Conservation (phyloP, 225 moss, liverwort and hornwort genomes). For the Ulota crispa region DNA sequence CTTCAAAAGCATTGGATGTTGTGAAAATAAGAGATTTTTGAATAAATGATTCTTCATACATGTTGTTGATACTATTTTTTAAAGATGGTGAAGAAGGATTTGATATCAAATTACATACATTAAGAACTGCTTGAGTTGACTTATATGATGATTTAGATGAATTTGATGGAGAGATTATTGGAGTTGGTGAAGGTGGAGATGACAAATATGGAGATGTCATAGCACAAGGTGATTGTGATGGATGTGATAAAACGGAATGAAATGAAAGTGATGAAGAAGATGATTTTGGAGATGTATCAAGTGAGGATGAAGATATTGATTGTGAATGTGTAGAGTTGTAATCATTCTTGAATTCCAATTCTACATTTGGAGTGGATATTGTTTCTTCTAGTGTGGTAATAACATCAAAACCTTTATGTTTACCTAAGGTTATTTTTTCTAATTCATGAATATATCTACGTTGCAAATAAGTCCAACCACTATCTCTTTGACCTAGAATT, state of each 20-base stretch:
- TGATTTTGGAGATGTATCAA: conserved; percentile 36
- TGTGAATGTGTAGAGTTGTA: neutral
- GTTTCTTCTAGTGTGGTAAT: neutral
- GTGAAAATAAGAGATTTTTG: too few relatives aligned
- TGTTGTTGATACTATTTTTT: too few relatives aligned
- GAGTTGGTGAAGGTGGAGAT: conserved; percentile 18
- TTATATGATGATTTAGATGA: too few relatives aligned
- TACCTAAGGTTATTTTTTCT: neutral
- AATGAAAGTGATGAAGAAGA: conserved; percentile 38
- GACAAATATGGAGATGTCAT: conserved; percentile 22
- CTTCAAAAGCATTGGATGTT: neutral
- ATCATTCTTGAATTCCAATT: too few relatives aligned
- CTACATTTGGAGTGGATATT: neutral
- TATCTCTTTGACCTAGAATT: conserved; percentile 21
- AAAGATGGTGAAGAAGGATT: too few relatives aligned
- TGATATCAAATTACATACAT: too few relatives aligned
- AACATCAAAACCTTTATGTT: neutral
- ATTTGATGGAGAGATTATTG: neutral
- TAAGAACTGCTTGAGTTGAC: too few relatives aligned
- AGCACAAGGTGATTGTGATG: conserved; percentile 28
- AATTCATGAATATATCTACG: conserved; percentile 10
- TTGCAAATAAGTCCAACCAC: conserved; percentile 36
- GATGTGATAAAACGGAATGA: conserved; percentile 31
- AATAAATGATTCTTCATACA: too few relatives aligned
- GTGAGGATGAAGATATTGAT: conserved; percentile 13